Percentiles rank a stretch among this genome's conserved stretches.
phyloP scores from a whole-genome alignment of 202 grass and related monocot species.

The Panicum virgatum region DNA sequence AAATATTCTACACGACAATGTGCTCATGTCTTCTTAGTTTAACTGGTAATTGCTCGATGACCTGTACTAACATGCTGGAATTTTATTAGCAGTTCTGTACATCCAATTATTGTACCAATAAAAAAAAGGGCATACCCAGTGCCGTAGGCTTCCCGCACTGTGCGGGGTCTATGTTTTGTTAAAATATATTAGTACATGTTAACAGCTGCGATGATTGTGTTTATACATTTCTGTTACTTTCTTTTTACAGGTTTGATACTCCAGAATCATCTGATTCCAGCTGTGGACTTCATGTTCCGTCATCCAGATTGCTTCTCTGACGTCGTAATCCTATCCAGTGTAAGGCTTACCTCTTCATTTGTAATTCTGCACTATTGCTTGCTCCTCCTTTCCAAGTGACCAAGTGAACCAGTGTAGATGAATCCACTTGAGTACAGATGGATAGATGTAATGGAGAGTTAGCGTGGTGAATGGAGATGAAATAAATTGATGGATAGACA shows the following conservation, averaged over 20 bases:
- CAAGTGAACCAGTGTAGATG: not conserved
- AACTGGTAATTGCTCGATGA: conserved; percentile 58
- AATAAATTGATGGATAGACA: not conserved
- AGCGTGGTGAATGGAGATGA: not conserved
- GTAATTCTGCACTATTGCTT: not conserved
- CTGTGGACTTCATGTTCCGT: conserved; percentile 92
- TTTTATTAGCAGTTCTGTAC: not conserved
- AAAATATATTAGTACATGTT: not conserved
- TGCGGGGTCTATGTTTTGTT: no score
- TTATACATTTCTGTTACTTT: conserved; percentile 15
- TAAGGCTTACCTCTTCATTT: conserved; percentile 39
- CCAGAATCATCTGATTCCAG: conserved; percentile 84
- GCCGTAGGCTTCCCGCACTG: no score
- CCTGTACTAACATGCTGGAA: not conserved
- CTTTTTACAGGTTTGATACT: conserved; percentile 68
- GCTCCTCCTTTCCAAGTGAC: not conserved
- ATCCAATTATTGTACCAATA: not conserved
- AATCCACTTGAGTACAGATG: not conserved
- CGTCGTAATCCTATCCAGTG: conserved; percentile 71
- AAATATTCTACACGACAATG: conserved; percentile 96
- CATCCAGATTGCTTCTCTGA: conserved; percentile 99
- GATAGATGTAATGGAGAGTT: not conserved
- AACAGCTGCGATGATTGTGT: not conserved
- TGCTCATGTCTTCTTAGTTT: conserved; percentile 99
- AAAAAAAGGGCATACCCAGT: no score